phyloP scores from a whole-genome alignment of 2,329 filamentous ascomycete species.

The Colletotrichum sp. region DNA sequence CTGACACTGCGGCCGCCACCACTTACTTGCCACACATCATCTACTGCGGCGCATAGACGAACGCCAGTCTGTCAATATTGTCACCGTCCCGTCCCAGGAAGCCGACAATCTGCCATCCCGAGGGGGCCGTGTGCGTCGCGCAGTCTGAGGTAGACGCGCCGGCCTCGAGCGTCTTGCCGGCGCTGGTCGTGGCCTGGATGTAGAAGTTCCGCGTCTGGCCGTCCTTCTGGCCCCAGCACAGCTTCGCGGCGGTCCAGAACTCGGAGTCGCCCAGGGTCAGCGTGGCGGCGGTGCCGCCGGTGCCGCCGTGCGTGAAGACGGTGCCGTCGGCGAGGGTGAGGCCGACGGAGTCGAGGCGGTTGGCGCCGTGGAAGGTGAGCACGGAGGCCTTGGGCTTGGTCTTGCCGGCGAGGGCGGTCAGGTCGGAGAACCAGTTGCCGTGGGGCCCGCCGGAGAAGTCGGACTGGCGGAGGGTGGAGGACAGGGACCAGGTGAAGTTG shows the following conservation, averaged over 20 bases:
- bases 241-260: slow-evolving; percentile 49
- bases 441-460: slow-evolving; percentile 52
- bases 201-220: slow-evolving; percentile 59
- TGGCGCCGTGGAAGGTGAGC: slow-evolving; percentile 50
- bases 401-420: slow-evolving; percentile 39
- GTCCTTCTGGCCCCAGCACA: slow-evolving; percentile 56
- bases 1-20: neutral
- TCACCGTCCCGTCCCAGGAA: slow-evolving; percentile 57
- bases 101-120: slow-evolving; percentile 58
- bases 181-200: slow-evolving; percentile 56
- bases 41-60: slow-evolving; percentile 42
- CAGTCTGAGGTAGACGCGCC: slow-evolving; percentile 55
- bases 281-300: slow-evolving; percentile 47
- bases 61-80: slow-evolving; percentile 60
- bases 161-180: slow-evolving; percentile 47
- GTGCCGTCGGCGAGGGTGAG: slow-evolving; percentile 54
- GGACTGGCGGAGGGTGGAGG: slow-evolving; percentile 45
- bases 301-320: slow-evolving; percentile 56
- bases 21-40: neutral
- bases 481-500: slow-evolving; percentile 52
- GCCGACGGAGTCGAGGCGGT: slow-evolving; percentile 55
- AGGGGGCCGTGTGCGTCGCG: slow-evolving; percentile 47
- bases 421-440: slow-evolving; percentile 62
- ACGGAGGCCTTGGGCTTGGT: slow-evolving; percentile 37
- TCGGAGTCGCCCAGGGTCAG: slow-evolving; percentile 52